These are phyloP conservation scores for Macadamia tetraphylla DNA, from an alignment of 164 flowering plant genomes.

Conservation along the genomic window DNA sequence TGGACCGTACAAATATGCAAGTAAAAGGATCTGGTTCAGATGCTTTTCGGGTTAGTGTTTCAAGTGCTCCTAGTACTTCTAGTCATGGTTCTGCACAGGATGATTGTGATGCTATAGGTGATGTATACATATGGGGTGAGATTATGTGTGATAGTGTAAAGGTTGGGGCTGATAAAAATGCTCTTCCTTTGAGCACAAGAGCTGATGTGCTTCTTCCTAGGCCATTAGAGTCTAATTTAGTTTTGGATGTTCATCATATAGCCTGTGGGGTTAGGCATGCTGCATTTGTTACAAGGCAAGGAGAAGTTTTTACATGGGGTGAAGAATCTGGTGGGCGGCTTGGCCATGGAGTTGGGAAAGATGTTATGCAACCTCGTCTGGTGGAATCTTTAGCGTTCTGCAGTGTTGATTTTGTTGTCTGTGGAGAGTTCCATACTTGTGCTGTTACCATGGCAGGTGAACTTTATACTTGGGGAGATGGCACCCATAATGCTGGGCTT, in stretches of 20 bases:
- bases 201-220: slow-evolving; percentile 30
- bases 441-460: slow-evolving; percentile 36
- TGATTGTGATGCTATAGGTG: slow-evolving; percentile 39
- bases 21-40: slow-evolving; percentile 33
- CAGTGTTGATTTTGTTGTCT: slow-evolving; percentile 29
- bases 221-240: slow-evolving; percentile 32
- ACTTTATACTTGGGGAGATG: slow-evolving; percentile 39
- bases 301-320: slow-evolving; percentile 39
- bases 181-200: slow-evolving; percentile 17
- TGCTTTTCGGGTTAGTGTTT: slow-evolving; percentile 36
- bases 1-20: slow-evolving; percentile 32
- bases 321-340: slow-evolving; percentile 40
- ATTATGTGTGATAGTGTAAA: slow-evolving; percentile 22
- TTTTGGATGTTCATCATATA: slow-evolving; percentile 31
- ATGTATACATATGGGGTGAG: slow-evolving; percentile 38
- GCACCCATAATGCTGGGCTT: slow-evolving; percentile 34
- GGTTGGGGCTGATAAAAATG: slow-evolving; percentile 17
- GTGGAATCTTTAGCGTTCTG: slow-evolving; percentile 28
- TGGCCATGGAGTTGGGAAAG: slow-evolving; percentile 35
- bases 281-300: slow-evolving; percentile 34
- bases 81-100: slow-evolving; percentile 38
- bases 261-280: slow-evolving; percentile 36
- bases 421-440: slow-evolving; percentile 41
- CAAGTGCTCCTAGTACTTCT: slow-evolving; percentile 40
- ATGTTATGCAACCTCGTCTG: slow-evolving; percentile 33